These are phyloP conservation scores for Niebla homalea DNA, from an alignment of 495 filamentous ascomycete genomes.

Conservation along the genomic window DNA sequence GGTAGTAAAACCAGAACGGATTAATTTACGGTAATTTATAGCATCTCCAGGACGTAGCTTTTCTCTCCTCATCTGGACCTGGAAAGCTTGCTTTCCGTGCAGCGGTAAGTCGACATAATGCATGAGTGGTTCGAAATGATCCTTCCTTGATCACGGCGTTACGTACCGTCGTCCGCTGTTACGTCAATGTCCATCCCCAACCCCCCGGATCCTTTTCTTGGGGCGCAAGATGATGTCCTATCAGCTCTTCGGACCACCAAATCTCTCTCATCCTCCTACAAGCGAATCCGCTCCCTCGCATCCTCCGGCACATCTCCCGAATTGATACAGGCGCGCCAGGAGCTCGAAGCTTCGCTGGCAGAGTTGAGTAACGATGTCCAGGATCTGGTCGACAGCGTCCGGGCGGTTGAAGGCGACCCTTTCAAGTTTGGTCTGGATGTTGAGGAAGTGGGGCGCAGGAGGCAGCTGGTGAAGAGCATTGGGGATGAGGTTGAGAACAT, in stretches of 20 bases:
- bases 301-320: conserved; percentile 64
- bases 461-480: conserved; percentile 78
- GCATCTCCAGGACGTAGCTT: no score
- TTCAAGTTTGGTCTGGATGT: conserved; percentile 77
- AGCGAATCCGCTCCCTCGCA: conserved; percentile 82
- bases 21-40: no score
- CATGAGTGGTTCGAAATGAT: not conserved
- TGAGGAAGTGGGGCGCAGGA: conserved; percentile 67
- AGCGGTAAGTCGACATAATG: no score
- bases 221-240: conserved; percentile 86
- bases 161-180: not conserved
- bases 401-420: conserved; percentile 79
- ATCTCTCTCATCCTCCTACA: conserved; percentile 83
- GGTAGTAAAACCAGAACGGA: no score
- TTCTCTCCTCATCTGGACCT: no score
- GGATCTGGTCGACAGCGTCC: conserved; percentile 79
- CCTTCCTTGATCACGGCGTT: not conserved
- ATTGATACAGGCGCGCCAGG: conserved; percentile 65
- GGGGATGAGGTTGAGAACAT: conserved; percentile 79
- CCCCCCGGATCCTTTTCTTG: conserved; percentile 66
- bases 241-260: conserved; percentile 64
- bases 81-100: no score
- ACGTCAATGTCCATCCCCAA: not conserved
- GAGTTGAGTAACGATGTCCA: conserved; percentile 74
- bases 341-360: conserved; percentile 64